Evolutionary conservation across 768 basidiomycete species (phyloP), one percentile per base, ranked within the genome.

Genomic region (Phylloporus rhodoxanthus): DNA sequence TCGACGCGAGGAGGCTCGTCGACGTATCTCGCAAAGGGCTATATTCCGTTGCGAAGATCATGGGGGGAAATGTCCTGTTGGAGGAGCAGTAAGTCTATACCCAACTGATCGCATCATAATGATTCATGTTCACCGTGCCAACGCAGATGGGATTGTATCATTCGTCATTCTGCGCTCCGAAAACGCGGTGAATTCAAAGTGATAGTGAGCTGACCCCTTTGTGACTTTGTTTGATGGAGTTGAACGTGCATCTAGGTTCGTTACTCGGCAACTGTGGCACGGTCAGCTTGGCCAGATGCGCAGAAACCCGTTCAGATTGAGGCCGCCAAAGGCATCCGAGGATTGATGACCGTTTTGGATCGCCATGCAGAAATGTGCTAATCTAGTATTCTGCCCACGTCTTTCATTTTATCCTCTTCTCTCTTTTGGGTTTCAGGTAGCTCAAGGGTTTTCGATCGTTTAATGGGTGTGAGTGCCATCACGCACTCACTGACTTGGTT

Each of bases 1-100:
- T 70, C 33, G 68, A 70, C 41, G 62, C 68, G 6, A 19, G 57
- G 36, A 63, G 66, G 51, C 61, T 70, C 11, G 62, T 70, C n/a
- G 43, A 62, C 41, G 44, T 71, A 30, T 60, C 71, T 23, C 67
- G 69, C 38, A 64, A 63, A 48, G 58, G 60, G 11, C 46, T 70
- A 5, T 69, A 67, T 49, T 62, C 61, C 38, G 28, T 57, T n/a
- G 70, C 68, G 15, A 63, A 57, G 45, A 55, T 52, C 33, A 65
- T 70, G 60, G 69, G 69, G 4, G 71, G 68, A 7, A 72, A 71
- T 43, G 64, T 69, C 30, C 57, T 70, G 5, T 54, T 70, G 21
- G 69, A 70, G 42, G 69, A 70, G 42, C 59, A 65, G 69, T 72
- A 32, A 51, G 68, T 52, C 45, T 37, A 43, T 51, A 52, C 53